Evolutionary conservation across 306 rosid species (phyloP).

Genomic region (Myrica gale): DNA sequence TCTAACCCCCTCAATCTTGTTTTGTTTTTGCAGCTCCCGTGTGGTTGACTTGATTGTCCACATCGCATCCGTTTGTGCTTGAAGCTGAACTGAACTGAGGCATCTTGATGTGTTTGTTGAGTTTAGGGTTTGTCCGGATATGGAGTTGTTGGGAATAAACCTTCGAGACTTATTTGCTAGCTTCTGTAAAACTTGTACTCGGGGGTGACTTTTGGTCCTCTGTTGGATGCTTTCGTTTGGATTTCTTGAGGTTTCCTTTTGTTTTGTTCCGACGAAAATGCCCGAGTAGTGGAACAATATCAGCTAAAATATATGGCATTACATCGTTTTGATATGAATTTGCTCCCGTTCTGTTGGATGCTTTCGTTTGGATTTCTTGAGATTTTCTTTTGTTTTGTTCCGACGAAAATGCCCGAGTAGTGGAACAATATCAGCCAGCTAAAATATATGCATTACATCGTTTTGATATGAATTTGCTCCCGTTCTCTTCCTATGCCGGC

Average conservation of each 20-base stretch:
- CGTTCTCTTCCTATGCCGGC: background rate
- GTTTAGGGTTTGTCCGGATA: slow-evolving; percentile 1
- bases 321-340: background rate
- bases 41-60: slow-evolving; percentile 82
- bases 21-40: slow-evolving; percentile 62
- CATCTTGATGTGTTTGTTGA: slow-evolving; percentile 22
- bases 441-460: background rate
- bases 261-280: background rate
- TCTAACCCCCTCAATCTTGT: background rate
- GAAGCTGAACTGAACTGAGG: slow-evolving; percentile 27
- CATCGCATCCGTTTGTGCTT: slow-evolving; percentile 51
- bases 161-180: background rate
- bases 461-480: background rate
- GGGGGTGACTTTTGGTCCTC: background rate
- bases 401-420: background rate
- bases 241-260: background rate
- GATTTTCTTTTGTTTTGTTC: background rate
- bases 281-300: background rate
- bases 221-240: background rate
- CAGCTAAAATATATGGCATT: background rate
- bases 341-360: background rate
- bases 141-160: slow-evolving; percentile 29
- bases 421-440: background rate
- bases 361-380: background rate
- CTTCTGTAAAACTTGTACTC: background rate